Base-by-base conservation (phyloP, 2,329 filamentous ascomycete genomes). In the Neonectria coccinea region DNA sequence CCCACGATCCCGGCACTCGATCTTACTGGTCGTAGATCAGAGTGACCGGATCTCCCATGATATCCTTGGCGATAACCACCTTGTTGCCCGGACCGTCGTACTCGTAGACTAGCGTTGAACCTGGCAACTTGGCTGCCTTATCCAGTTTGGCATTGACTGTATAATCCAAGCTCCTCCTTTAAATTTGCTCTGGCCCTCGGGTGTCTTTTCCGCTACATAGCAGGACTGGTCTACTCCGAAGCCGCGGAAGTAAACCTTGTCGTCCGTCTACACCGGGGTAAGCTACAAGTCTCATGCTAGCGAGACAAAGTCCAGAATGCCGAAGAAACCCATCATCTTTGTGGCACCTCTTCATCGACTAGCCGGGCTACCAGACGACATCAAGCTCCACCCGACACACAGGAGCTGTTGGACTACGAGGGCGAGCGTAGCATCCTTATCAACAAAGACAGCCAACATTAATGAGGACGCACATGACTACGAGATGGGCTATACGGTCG, bases 401-500 rank as follows among this genome's bases (percentile, higher is more conserved):
- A 60, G 29, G 41, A 47, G 41, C 27, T 54, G n/a, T 20, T 60
- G 5, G 82, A 84, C 73, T 85, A 84, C 67, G 82, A 84, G 63
- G 80, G 80, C 12, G 81, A 83, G 63, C 72, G 83, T 2, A 78
- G 74, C 65, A 74, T 87, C 39, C 76, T 87, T 2, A 83, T 87
- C 41, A 81, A 81, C 11, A 78, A 76, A 22, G 81, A 84, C 45
- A 82, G 80, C 9, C 58, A 75, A 87, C 62, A 80, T 87, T 2
- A 66, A 79, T 5, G 69, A 79, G 0, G 73, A 83, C 1, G 85
- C 84, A 5, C 59, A 81, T 22, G 71, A 76, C 1, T 86, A 86
- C 70, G 79, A 88, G 11, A 82, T 82, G 8, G 86, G 80, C 10
- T 88, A 86, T 74, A 82, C 83, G 1, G 76, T 75, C 42, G 83